Evolutionary conservation across 495 filamentous ascomycete genomes (phyloP).

Genomic region (Penicillium desertorum): DNA sequence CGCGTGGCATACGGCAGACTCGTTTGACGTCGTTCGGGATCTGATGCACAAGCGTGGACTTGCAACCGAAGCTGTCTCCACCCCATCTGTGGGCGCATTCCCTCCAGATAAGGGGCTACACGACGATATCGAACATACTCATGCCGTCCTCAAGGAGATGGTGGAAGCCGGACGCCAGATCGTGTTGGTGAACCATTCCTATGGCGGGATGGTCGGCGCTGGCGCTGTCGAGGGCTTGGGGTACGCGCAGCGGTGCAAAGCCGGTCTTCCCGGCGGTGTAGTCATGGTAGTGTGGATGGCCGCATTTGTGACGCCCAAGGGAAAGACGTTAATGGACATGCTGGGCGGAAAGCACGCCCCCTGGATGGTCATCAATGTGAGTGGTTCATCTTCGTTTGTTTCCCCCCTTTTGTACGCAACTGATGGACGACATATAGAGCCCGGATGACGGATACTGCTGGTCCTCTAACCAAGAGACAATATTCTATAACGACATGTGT

Average conservation of each 20-base stretch:
- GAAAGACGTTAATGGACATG: constrained; percentile 21
- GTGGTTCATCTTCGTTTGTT: background rate
- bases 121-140: constrained; percentile 18
- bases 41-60: constrained; percentile 10
- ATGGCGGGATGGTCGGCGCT: constrained; percentile 39
- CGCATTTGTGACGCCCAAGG: constrained; percentile 35
- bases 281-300: constrained; percentile 38
- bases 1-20: constrained; percentile 20
- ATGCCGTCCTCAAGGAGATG: constrained; percentile 2
- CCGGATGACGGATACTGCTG: constrained; percentile 21
- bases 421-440: constrained; percentile 2
- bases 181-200: constrained; percentile 44
- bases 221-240: constrained; percentile 44
- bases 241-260: constrained; percentile 27
- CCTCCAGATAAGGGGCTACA: constrained; percentile 13
- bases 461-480: constrained; percentile 11
- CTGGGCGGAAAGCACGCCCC: constrained; percentile 23
- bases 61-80: constrained; percentile 12
- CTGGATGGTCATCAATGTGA: constrained; percentile 25
- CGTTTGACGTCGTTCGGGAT: constrained; percentile 16
- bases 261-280: constrained; percentile 41
- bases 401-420: background rate
- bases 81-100: constrained; percentile 15
- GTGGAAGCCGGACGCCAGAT: constrained; percentile 11
- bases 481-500: constrained; percentile 32